phyloP scores from a whole-genome alignment of 371 early-diverging fungal species.

The Lichtheimia ornata region DNA sequence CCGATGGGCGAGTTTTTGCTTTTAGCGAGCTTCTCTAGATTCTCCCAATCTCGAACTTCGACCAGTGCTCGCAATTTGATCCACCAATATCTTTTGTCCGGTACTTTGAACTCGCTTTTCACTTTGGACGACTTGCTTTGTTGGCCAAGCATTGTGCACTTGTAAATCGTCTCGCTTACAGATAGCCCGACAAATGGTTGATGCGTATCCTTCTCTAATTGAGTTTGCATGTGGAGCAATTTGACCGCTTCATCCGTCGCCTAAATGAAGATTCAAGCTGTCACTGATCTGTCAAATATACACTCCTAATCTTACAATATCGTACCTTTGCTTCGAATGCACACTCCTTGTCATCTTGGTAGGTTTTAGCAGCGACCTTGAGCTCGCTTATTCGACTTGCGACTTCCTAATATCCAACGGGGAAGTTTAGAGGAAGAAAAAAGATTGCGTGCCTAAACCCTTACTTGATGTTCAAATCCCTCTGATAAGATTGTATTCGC shows the following conservation, averaged over 20 bases:
- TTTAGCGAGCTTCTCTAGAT: conserved; percentile 79
- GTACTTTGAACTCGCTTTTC: conserved; percentile 83
- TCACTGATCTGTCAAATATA: neutral
- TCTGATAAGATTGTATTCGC: conserved; percentile 68
- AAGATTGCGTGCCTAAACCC: neutral
- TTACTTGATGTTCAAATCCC: conserved; percentile 60
- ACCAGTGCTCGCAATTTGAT: conserved; percentile 86
- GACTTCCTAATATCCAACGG: conserved; percentile 38
- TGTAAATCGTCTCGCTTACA: conserved; percentile 85
- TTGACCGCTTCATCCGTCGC: conserved; percentile 76
- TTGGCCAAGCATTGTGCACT: conserved; percentile 75
- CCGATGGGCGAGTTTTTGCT: conserved; percentile 86
- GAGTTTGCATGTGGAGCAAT: conserved; percentile 72
- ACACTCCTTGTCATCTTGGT: conserved; percentile 71
- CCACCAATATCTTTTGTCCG: conserved; percentile 88
- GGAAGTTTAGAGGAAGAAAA: neutral
- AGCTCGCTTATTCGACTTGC: conserved; percentile 68
- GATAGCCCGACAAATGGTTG: conserved; percentile 74
- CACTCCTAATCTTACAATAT: too few species aligned
- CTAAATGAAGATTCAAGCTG: conserved; percentile 34
- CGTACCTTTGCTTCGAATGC: conserved; percentile 75
- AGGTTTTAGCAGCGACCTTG: conserved; percentile 68
- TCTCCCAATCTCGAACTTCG: conserved; percentile 83
- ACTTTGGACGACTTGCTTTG: conserved; percentile 74
- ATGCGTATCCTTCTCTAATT: conserved; percentile 72